These are phyloP conservation scores for Lyophyllum decastes DNA, from an alignment of 768 basidiomycete genomes.

Conservation along the genomic window DNA sequence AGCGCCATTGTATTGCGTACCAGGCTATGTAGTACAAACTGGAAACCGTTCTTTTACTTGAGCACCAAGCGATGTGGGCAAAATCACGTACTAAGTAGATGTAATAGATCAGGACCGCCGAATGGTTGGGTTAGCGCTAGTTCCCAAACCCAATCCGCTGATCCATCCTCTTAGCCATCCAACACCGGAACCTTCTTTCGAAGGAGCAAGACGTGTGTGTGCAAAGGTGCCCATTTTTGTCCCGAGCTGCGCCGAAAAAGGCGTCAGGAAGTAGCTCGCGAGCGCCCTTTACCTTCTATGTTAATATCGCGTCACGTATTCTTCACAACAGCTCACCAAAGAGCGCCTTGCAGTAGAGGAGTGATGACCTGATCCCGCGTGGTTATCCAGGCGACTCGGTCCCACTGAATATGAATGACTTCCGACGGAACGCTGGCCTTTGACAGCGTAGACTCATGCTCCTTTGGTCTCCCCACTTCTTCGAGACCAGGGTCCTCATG, in stretches of 20 bases:
- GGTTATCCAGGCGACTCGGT: constrained; percentile 61
- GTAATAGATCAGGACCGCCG: neutral
- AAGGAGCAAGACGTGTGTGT: constrained; percentile 23
- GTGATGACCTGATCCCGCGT: constrained; percentile 67
- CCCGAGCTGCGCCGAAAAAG: constrained; percentile 38
- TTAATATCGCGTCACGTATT: neutral
- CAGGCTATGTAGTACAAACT: too few species aligned
- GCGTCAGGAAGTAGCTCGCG: constrained; percentile 45
- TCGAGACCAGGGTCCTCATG: constrained; percentile 24
- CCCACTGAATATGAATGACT: constrained; percentile 55
- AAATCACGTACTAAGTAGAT: neutral
- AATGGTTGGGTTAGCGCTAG: neutral
- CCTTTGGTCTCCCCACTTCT: constrained; percentile 25
- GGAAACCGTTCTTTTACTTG: too few species aligned
- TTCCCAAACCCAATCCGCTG: constrained; percentile 27
- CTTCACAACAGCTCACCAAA: constrained; percentile 50
- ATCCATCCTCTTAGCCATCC: constrained; percentile 43
- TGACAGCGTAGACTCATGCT: constrained; percentile 18
- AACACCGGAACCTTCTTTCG: constrained; percentile 40
- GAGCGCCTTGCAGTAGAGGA: constrained; percentile 64
- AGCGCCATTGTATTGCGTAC: too few species aligned
- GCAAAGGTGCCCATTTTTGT: constrained; percentile 32
- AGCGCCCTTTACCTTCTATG: constrained; percentile 37
- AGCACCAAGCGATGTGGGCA: too few species aligned
- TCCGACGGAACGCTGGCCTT: constrained; percentile 19